Base-by-base conservation (phyloP, 2,329 filamentous ascomycete genomes). In the Grosmannia serpens region DNA sequence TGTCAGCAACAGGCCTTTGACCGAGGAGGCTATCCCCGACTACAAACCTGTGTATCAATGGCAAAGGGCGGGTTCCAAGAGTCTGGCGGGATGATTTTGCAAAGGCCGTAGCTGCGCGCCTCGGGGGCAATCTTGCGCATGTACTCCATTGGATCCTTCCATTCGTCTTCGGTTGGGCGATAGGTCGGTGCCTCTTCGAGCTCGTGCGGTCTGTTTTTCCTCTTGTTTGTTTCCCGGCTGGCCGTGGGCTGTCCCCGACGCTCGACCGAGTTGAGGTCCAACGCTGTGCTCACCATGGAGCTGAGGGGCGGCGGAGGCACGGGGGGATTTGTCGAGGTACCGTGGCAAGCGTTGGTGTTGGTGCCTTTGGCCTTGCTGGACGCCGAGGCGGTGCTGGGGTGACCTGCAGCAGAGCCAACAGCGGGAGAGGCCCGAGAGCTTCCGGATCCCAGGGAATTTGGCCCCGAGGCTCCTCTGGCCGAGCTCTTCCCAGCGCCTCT, bases 41-140 rank as follows among this genome's bases (percentile, higher is more conserved):
- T 11, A 61, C 82, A 70, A 78, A 96, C 92, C 84, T 96, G 91
- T 26, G 92, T 97, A 69, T 99, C 91, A 68, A 99, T 95, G 50
- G 91, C 91, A 71, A 99, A 97, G 20, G 90, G 81, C 9, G 94
- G 94, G 67, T 95, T 92, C 94, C 94, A 99, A 38, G 81, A 85
- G 62, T 94, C 89, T 0, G 94, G 94, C 6, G 94, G 94, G 59
- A 99, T 88, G 62, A 99, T 89, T 73, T 96, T 96, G 80, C 91
- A 91, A 57, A 99, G 88, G 55, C 94, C 94, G 72, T 88, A 97
- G 66, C 91, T 84, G 64, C 80, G 83, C 27, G 89, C 94, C 70
- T 96, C 91, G 1, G 89, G 85, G 1, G 86, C 79, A 65, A 99
- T 96, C 72, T 92, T 96, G 69, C 86, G 86, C 66, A 99, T 91